These are phyloP conservation scores for Kodamaea ohmeri DNA, from an alignment of 1,139 yeast genomes.

Conservation along the genomic window DNA sequence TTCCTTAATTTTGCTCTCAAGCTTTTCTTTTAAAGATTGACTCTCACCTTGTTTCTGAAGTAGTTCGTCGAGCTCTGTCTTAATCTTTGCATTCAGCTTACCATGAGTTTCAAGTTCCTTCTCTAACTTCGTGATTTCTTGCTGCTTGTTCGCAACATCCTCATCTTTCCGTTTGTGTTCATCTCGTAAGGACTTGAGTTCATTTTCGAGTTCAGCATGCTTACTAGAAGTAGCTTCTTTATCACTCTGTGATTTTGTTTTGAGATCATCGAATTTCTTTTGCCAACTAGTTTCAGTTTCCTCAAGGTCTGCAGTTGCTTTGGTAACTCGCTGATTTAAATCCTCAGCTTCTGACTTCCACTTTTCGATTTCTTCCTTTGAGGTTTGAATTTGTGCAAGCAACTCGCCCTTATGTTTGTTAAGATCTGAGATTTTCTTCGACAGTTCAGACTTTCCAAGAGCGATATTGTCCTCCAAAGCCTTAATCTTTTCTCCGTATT, in stretches of 20 bases:
- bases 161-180: background rate
- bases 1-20: constrained; percentile 2
- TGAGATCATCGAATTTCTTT: background rate
- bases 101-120: constrained; percentile 1
- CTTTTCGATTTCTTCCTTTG: constrained; percentile 10
- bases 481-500: constrained; percentile 47
- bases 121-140: constrained; percentile 4
- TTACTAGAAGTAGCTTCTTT: background rate
- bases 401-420: constrained; percentile 13
- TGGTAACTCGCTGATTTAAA: constrained; percentile 5
- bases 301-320: background rate
- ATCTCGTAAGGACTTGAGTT: background rate
- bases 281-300: constrained; percentile 3
- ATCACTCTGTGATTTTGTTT: background rate
- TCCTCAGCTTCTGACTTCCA: constrained; percentile 11
- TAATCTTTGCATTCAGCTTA: constrained; percentile 1
- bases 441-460: constrained; percentile 14
- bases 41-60: constrained; percentile 3
- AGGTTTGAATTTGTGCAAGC: constrained; percentile 7
- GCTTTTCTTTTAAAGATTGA: constrained; percentile 1
- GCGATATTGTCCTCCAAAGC: constrained; percentile 20
- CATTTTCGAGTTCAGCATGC: background rate
- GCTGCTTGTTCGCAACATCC: background rate
- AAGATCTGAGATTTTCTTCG: constrained; percentile 11
- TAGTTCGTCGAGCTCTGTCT: constrained; percentile 5